These are phyloP conservation scores for Citrullus mucosospermus DNA, from an alignment of 306 rosid species.

Conservation along the genomic window DNA sequence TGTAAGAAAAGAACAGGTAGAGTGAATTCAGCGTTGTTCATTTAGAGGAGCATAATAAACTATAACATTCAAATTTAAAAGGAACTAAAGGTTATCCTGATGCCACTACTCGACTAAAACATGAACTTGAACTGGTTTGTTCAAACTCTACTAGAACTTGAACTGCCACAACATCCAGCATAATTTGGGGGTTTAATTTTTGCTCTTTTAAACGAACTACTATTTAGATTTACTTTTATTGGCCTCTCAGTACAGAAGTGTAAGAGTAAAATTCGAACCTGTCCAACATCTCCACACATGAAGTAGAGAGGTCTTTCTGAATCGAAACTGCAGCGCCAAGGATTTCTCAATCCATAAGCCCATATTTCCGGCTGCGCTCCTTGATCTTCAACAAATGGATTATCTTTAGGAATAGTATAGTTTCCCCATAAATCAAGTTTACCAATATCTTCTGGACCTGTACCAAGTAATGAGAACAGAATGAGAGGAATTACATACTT, in stretches of 20 bases:
- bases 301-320: conserved; percentile 76
- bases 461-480: not conserved
- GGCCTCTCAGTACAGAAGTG: not conserved
- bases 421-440: conserved; percentile 82
- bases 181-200: not conserved
- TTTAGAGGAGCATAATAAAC: not conserved
- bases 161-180: not conserved
- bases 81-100: not conserved
- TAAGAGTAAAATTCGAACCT: conserved; percentile 35
- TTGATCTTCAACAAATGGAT: conserved; percentile 56
- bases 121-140: not conserved
- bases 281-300: conserved; percentile 73
- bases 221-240: not conserved
- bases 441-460: conserved; percentile 52
- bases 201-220: not conserved
- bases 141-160: not conserved
- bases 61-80: not conserved
- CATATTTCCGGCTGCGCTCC: conserved; percentile 69
- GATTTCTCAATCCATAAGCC: conserved; percentile 85
- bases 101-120: not conserved
- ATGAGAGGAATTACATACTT: not conserved
- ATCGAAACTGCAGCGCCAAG: conserved; percentile 99
- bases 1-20: conserved; percentile 14
- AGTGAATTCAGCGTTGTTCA: not conserved
- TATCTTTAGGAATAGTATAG: conserved; percentile 79